Base-by-base conservation (phyloP, 768 basidiomycete species). In the Phanerochaete carnosa region DNA sequence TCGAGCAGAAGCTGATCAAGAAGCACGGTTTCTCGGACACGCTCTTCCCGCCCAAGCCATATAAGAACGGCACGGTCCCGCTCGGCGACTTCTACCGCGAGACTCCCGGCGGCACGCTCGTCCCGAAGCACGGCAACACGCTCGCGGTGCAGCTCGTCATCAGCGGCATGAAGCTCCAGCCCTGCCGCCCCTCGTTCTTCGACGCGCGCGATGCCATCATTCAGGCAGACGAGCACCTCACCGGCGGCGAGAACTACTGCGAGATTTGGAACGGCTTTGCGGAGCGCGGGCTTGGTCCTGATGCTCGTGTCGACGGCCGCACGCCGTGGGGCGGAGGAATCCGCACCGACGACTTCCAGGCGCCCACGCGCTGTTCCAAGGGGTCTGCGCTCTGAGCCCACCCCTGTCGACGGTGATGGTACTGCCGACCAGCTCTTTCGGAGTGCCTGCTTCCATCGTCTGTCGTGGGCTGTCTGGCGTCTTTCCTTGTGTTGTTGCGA, bases 241-340 rank as follows among this genome's bases (percentile, higher is more conserved):
- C 96, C 2, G 92, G 87, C 15, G 96, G 96, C 2, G 92, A 94
- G 83, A 99, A 99, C 80, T 78, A 80, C 66, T 99, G 96, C 73
- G 79, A 79, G 15, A 74, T 99, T 64, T 98, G 94, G 95, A 75
- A 80, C 59, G 92, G 85, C 45, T 99, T 98, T 71, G 82, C 92
- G 6, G 75, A 82, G 65, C 81, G 92, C 35, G 96, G 96, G 0
- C 74, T 98, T 50, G 95, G 95, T 3, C 70, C 77, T 12, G 87
- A 94, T 66, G 92, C 96, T 2, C 75, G 65, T 16, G 83, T 98
- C 43, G 76, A 83, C 30, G 89, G 92, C 55, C 77, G 82, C 60
- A 92, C 92, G 8, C 94, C 94, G 19, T 97, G 95, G 95, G 95
- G 95, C 68, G 93, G 94, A 82, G 95, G 94, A 60, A 76, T 92